These are phyloP conservation scores for Rhazya stricta DNA, from an alignment of 257 asterid genomes.

Conservation along the genomic window DNA sequence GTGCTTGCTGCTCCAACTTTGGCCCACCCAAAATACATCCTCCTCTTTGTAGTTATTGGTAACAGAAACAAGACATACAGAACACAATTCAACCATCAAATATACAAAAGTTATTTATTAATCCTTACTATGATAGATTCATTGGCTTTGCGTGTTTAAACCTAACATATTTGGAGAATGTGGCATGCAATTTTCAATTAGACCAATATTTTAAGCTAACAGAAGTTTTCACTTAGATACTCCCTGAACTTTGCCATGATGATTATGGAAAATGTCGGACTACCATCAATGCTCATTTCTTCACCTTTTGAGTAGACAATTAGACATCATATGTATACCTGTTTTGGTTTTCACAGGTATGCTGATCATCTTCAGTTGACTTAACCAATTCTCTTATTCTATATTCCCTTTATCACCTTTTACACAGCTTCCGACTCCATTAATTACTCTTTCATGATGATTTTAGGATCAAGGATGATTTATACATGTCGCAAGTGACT, in stretches of 20 bases:
- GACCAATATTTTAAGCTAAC: background rate
- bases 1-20: background rate
- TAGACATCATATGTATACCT: background rate
- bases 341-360: background rate
- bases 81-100: background rate
- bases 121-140: background rate
- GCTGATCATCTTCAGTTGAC: background rate
- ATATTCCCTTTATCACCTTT: background rate
- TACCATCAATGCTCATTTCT: background rate
- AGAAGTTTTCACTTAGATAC: background rate
- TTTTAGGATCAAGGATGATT: background rate
- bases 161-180: background rate
- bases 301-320: background rate
- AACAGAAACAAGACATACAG: background rate
- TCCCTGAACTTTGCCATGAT: background rate
- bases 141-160: background rate
- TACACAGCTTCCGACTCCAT: background rate
- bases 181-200: background rate
- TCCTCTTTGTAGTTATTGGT: background rate
- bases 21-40: background rate
- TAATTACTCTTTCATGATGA: background rate
- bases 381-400: background rate
- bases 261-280: background rate
- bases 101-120: background rate
- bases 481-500: background rate